Evolutionary conservation across 2,329 filamentous ascomycete species (phyloP), one percentile per base, ranked within the genome.

Genomic region (Fusarium fracticaudum): DNA sequence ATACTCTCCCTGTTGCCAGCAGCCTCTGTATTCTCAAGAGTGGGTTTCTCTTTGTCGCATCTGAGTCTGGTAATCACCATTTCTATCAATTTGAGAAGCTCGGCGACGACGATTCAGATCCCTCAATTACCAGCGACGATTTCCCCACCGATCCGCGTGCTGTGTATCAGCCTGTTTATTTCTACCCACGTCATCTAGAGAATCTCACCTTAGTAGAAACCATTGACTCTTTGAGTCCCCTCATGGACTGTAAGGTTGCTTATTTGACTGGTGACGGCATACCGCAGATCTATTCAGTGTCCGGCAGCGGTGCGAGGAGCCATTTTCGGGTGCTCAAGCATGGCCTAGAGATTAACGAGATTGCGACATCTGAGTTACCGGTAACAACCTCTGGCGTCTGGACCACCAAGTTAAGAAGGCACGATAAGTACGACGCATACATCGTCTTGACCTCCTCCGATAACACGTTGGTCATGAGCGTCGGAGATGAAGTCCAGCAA

Each of bases 61-160:
- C 93, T 78, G 96, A 99, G 82, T 94, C 93, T 73, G 96, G 97
- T 29, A 96, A 98, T 80, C 94, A 97, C 80, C 91, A 94, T 67
- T 95, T 99, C 75, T 98, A 98, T 82, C 96, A 98, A 80, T 97
- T 99, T 71, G 95, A 98, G 81, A 97, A 98, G 79, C 90, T 99
- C 10, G 96, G 96, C 44, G 96, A 98, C 71, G 96, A 98, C 77
- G 95, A 97, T 71, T 93, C 97, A 5, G 95, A 98, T 81, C 87
- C 91, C 2, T 92, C 97, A 79, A 98, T 95, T 78, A 88, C 87
- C 33, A 98, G 95, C 82, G 94, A 96, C 60, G 87, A 93, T 71
- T 98, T 93, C 73, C 92, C 94, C 1, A 88, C 91, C 0, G 94
- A 98, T 76, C 90, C 92, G 1, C 87, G 87, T 11, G 91, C 92